These are phyloP conservation scores for Fraxinus dipetala DNA, from an alignment of 305 asterid genomes.

Conservation along the genomic window DNA sequence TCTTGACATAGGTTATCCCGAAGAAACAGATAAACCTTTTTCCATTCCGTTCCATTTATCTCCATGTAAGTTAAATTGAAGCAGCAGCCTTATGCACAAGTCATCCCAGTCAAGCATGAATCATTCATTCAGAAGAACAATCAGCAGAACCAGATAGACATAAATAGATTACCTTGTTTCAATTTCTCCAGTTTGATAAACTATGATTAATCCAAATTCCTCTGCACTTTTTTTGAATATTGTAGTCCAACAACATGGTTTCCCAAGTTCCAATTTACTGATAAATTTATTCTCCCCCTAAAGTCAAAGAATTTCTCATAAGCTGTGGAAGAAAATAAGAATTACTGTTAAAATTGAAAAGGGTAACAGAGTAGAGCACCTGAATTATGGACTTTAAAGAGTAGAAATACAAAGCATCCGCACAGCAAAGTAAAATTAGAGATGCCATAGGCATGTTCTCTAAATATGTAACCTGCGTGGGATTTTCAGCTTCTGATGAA, in stretches of 20 bases:
- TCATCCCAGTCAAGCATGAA: slow-evolving; percentile 15
- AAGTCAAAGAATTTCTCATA: slow-evolving; percentile 22
- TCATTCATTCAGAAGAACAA: background rate
- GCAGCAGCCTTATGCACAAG: background rate
- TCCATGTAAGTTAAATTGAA: slow-evolving; percentile 7
- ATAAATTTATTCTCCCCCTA: slow-evolving; percentile 53
- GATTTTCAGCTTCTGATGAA: slow-evolving; percentile 34
- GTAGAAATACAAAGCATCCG: slow-evolving; percentile 58
- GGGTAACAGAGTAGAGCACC: slow-evolving; percentile 40
- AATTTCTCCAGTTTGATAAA: slow-evolving; percentile 76
- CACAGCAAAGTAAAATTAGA: slow-evolving; percentile 68
- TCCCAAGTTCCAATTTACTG: slow-evolving; percentile 53
- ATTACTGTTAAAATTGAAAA: background rate
- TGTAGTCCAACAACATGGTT: slow-evolving; percentile 79
- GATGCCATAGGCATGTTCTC: slow-evolving; percentile 37
- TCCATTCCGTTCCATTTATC: background rate
- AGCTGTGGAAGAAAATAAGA: slow-evolving; percentile 27
- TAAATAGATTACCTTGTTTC: slow-evolving; percentile 61
- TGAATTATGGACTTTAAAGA: slow-evolving; percentile 53
- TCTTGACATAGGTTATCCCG: background rate
- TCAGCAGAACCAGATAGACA: slow-evolving; percentile 14
- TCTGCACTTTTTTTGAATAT: slow-evolving; percentile 52
- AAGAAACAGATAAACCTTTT: background rate
- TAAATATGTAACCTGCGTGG: slow-evolving; percentile 27
- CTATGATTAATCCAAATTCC: slow-evolving; percentile 52